These are phyloP conservation scores for Diatrype stigma DNA, from an alignment of 2,329 filamentous ascomycete genomes.

Conservation along the genomic window DNA sequence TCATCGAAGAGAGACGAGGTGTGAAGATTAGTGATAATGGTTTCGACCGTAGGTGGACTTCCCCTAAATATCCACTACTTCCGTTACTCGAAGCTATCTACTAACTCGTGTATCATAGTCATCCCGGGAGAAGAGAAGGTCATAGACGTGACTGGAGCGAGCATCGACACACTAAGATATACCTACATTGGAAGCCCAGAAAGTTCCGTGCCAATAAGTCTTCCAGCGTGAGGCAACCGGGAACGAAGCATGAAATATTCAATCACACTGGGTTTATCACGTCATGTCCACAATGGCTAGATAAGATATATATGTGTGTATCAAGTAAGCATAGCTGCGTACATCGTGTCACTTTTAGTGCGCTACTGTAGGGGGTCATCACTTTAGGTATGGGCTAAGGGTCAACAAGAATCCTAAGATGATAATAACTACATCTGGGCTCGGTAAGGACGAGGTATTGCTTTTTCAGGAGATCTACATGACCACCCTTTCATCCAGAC, in stretches of 20 bases:
- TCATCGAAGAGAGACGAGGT: slow-evolving; percentile 44
- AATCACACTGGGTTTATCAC: too few relatives aligned
- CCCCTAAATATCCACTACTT: not conserved
- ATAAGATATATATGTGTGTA: too few relatives aligned
- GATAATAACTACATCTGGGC: too few relatives aligned
- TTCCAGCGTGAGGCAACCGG: not conserved
- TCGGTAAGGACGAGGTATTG: too few relatives aligned
- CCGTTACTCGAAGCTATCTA: not conserved
- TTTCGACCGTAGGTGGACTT: slow-evolving; percentile 36
- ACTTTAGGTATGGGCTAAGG: too few relatives aligned
- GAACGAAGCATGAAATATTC: not conserved
- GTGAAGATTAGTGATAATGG: slow-evolving; percentile 52
- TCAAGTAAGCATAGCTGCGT: too few relatives aligned
- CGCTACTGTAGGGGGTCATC: too few relatives aligned
- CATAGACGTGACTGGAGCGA: slow-evolving; percentile 20
- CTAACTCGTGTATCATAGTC: slow-evolving; percentile 23
- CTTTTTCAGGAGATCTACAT: too few relatives aligned
- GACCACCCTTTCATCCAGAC: too few relatives aligned
- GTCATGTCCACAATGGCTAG: too few relatives aligned
- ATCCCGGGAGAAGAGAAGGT: slow-evolving; percentile 40
- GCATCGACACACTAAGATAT: slow-evolving; percentile 15
- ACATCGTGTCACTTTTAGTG: too few relatives aligned
- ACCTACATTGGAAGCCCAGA: slow-evolving; percentile 22
- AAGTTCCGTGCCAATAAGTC: slow-evolving; percentile 13
- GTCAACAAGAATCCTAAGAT: too few relatives aligned